These are phyloP conservation scores for Musa balbisiana DNA, from an alignment of 202 grass and related monocot species.

Conservation along the genomic window DNA sequence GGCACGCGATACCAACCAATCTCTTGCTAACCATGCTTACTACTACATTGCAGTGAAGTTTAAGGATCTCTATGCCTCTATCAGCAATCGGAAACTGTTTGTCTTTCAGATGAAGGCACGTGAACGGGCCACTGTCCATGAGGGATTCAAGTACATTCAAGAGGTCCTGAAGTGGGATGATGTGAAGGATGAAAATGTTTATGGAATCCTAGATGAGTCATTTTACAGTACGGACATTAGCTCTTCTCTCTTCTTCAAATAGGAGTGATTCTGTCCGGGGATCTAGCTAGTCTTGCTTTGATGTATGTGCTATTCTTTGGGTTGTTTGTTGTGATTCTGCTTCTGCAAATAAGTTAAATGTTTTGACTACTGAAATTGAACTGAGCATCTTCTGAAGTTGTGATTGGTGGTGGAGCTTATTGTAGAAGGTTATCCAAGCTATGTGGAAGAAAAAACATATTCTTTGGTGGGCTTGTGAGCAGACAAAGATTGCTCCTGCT, in stretches of 20 bases:
- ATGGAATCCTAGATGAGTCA: constrained; percentile 22
- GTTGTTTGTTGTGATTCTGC: not conserved
- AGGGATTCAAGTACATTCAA: constrained; percentile 21
- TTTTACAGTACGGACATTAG: constrained; percentile 19
- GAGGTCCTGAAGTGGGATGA: constrained; percentile 32
- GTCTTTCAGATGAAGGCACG: constrained; percentile 26
- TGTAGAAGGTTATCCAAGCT: not conserved
- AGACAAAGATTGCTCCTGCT: too few species aligned
- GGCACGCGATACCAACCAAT: constrained; percentile 23
- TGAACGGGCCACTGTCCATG: constrained; percentile 4
- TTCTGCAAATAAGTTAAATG: not conserved
- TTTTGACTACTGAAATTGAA: not conserved
- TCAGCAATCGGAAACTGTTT: constrained; percentile 19
- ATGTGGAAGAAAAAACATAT: not conserved
- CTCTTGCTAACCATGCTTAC: constrained; percentile 25
- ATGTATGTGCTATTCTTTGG: not conserved
- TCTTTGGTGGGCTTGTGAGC: too few species aligned
- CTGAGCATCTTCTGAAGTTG: not conserved
- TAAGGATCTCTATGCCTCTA: constrained; percentile 27
- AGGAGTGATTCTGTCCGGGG: not conserved
- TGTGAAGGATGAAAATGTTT: constrained; percentile 25
- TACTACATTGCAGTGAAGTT: constrained; percentile 27
- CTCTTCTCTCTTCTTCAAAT: not conserved
- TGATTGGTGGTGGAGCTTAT: not conserved
- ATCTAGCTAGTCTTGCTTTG: not conserved